These are phyloP conservation scores for Penicillium vulpinum DNA, from an alignment of 2,329 filamentous ascomycete genomes.

Conservation along the genomic window DNA sequence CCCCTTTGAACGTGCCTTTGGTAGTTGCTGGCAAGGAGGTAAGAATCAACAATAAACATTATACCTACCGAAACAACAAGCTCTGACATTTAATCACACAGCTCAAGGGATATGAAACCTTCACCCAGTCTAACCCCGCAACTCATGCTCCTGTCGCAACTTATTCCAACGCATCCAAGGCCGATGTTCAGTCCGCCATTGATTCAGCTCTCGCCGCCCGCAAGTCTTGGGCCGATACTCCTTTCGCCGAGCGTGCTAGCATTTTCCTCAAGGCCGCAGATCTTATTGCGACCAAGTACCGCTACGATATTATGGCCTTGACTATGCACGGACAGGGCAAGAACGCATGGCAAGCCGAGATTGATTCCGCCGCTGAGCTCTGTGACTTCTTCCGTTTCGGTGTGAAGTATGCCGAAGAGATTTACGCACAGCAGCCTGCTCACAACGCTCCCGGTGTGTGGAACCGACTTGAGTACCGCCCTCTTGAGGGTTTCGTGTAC, in stretches of 20 bases:
- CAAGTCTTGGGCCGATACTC: slow-evolving; percentile 77
- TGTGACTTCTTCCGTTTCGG: slow-evolving; percentile 90
- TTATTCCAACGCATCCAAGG: slow-evolving; percentile 77
- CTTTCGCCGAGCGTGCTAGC: slow-evolving; percentile 86
- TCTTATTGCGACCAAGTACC: slow-evolving; percentile 85
- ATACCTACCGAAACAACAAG: background rate
- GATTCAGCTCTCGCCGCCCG: slow-evolving; percentile 83
- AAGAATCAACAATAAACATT: slow-evolving; percentile 26
- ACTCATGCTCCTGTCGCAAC: slow-evolving; percentile 77
- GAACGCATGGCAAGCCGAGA: slow-evolving; percentile 99
- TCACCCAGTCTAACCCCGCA: slow-evolving; percentile 76
- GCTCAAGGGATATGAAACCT: slow-evolving; percentile 35
- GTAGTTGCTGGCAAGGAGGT: slow-evolving; percentile 82
- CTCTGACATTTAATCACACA: slow-evolving; percentile 12
- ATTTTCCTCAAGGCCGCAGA: slow-evolving; percentile 96
- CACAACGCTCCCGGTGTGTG: slow-evolving; percentile 83
- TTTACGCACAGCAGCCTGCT: slow-evolving; percentile 82
- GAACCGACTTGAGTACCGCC: slow-evolving; percentile 87
- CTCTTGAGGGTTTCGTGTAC: slow-evolving; percentile 93
- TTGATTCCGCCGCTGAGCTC: slow-evolving; percentile 89
- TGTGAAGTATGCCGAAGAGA: slow-evolving; percentile 87
- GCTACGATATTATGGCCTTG: slow-evolving; percentile 93
- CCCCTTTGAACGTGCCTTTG: slow-evolving; percentile 75
- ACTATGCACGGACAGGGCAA: slow-evolving; percentile 97
- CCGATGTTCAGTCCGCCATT: slow-evolving; percentile 78